phyloP scores from a whole-genome alignment of 441 rosid species.

The Brassica hybrid region DNA sequence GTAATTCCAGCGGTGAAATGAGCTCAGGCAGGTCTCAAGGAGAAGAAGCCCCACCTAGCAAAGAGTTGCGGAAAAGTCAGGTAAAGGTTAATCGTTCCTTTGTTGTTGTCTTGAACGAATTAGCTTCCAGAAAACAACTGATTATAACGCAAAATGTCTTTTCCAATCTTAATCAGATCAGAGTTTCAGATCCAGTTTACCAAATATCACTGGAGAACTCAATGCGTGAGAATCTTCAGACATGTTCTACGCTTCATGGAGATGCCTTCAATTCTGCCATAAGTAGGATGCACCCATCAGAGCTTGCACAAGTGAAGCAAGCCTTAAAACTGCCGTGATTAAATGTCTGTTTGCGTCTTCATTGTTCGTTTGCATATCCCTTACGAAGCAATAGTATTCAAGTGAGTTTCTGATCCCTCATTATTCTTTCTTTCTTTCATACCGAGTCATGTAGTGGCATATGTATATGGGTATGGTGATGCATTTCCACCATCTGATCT shows the following conservation, averaged over 20 bases:
- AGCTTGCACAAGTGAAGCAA: slow-evolving; percentile 88
- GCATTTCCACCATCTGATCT: slow-evolving; percentile 15
- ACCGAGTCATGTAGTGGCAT: slow-evolving; percentile 10
- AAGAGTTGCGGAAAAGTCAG: slow-evolving; percentile 88
- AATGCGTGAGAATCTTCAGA: slow-evolving; percentile 86
- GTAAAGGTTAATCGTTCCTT: too few relatives aligned
- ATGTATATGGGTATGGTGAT: slow-evolving; percentile 5
- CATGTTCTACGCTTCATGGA: slow-evolving; percentile 86
- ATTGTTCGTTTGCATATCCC: slow-evolving; percentile 20
- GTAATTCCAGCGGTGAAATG: slow-evolving; percentile 66
- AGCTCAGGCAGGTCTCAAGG: slow-evolving; percentile 68
- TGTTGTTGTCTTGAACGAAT: neutral
- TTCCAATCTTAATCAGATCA: slow-evolving; percentile 55
- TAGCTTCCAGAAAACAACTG: neutral
- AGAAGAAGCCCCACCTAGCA: slow-evolving; percentile 70
- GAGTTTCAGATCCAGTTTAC: slow-evolving; percentile 79
- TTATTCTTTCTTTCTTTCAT: slow-evolving; percentile 19
- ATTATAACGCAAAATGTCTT: neutral
- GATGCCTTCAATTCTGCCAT: slow-evolving; percentile 83
- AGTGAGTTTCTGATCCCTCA: slow-evolving; percentile 36
- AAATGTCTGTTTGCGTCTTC: slow-evolving; percentile 15
- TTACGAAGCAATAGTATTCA: slow-evolving; percentile 34
- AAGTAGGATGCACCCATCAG: slow-evolving; percentile 83
- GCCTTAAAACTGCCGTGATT: slow-evolving; percentile 85
- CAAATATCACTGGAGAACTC: slow-evolving; percentile 80